Evolutionary conservation across 202 grass and related monocot genomes (phyloP).

Genomic region (Elaeis oleifera): DNA sequence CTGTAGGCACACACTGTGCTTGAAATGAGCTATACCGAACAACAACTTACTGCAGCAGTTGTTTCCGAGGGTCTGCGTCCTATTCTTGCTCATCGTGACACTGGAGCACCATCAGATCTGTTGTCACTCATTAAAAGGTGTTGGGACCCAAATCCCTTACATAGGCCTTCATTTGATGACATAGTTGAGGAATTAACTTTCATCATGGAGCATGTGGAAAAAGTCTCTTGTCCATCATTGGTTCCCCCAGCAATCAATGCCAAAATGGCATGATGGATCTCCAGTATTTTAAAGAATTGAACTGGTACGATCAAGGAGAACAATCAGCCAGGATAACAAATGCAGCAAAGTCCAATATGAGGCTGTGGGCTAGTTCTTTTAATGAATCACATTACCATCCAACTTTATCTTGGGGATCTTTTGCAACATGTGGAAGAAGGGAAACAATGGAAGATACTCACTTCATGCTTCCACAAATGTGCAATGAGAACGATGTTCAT

Average conservation of each 20-base stretch:
- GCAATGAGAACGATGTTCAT: conserved; percentile 50
- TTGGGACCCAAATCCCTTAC: conserved; percentile 69
- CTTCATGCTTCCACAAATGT: conserved; percentile 78
- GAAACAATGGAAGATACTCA: conserved; percentile 97
- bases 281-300: conserved; percentile 61
- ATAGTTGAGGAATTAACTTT: conserved; percentile 47
- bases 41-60: conserved; percentile 73
- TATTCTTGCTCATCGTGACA: conserved; percentile 50
- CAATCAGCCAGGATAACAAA: conserved; percentile 38
- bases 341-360: conserved; percentile 19
- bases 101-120: conserved; percentile 52
- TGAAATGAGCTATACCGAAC: conserved; percentile 98
- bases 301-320: conserved; percentile 76
- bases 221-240: conserved; percentile 23
- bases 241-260: conserved; percentile 23
- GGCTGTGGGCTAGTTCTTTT: conserved; percentile 35
- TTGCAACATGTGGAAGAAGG: conserved; percentile 77
- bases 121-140: conserved; percentile 63
- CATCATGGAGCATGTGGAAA: conserved; percentile 36
- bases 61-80: conserved; percentile 80
- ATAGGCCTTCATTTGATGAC: conserved; percentile 69
- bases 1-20: conserved; percentile 88
- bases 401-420: conserved; percentile 88
- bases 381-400: conserved; percentile 44
- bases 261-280: conserved; percentile 33